These are phyloP conservation scores for Epichloe scottii DNA, from an alignment of 2,329 filamentous ascomycete genomes.

Conservation along the genomic window DNA sequence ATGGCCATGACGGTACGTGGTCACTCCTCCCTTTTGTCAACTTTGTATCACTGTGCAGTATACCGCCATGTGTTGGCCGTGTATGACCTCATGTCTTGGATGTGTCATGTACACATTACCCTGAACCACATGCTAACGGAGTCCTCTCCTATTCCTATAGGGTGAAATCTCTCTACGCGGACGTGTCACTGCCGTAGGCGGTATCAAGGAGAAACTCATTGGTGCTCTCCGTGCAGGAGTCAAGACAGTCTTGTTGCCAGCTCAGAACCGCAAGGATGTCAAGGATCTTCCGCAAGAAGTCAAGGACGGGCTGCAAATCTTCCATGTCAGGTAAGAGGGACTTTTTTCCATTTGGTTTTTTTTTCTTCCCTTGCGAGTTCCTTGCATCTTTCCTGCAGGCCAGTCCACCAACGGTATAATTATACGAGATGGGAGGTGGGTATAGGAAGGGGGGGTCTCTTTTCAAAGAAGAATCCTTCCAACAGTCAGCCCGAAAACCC, in stretches of 20 bases:
- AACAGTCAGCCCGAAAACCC: too few species aligned
- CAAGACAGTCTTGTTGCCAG: slow-evolving; percentile 81
- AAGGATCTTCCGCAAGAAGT: slow-evolving; percentile 87
- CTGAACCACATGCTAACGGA: not conserved
- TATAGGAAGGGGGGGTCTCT: too few species aligned
- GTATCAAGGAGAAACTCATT: slow-evolving; percentile 98
- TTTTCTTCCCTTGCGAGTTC: slow-evolving; percentile 3
- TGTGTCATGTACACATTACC: not conserved
- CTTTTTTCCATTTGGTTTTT: not conserved
- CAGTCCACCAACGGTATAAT: too few species aligned
- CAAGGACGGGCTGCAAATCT: slow-evolving; percentile 71
- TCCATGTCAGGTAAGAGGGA: slow-evolving; percentile 65
- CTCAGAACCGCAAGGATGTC: slow-evolving; percentile 82
- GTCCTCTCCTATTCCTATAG: slow-evolving; percentile 17
- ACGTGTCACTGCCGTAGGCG: slow-evolving; percentile 84
- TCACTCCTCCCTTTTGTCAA: not conserved
- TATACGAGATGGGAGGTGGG: too few species aligned
- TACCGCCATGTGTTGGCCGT: not conserved
- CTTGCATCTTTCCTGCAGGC: not conserved
- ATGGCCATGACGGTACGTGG: slow-evolving; percentile 79
- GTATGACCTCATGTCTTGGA: not conserved
- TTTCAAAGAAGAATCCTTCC: too few species aligned
- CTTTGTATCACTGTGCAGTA: not conserved
- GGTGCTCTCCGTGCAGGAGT: slow-evolving; percentile 87
- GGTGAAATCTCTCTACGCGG: slow-evolving; percentile 70